phyloP scores from a whole-genome alignment of 305 asterid genomes.

The Ajuga reptans region DNA sequence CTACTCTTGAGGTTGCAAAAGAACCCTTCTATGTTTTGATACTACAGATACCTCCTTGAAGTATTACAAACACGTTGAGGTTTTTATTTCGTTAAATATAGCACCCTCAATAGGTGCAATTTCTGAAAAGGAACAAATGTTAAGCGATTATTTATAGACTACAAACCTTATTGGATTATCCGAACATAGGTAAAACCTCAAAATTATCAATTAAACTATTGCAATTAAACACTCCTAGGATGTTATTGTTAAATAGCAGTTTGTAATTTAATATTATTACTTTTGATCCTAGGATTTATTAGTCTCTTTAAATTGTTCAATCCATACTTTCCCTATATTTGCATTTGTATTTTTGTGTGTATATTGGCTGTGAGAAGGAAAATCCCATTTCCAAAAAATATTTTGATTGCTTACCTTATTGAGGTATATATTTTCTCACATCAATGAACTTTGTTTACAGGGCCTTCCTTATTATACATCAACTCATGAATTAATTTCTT shows the following conservation, averaged over 20 bases:
- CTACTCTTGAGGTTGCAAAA: not conserved
- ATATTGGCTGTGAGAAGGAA: not conserved
- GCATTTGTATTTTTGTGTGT: not conserved
- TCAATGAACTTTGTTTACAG: too few relatives aligned
- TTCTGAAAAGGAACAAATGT: too few relatives aligned
- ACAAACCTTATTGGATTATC: not conserved
- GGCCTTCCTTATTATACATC: too few relatives aligned
- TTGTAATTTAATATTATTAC: not conserved
- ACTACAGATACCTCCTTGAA: not conserved
- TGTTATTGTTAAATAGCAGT: not conserved
- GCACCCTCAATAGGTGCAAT: not conserved
- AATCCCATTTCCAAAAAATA: not conserved
- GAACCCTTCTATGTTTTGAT: not conserved
- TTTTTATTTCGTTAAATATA: too few relatives aligned
- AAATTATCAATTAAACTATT: too few relatives aligned
- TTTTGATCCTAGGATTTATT: not conserved
- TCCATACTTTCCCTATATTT: not conserved
- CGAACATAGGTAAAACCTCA: too few relatives aligned
- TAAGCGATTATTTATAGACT: too few relatives aligned
- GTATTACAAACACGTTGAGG: not conserved
- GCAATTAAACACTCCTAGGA: too few relatives aligned
- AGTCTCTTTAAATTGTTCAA: not conserved
- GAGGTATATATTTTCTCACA: too few relatives aligned
- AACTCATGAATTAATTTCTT: too few relatives aligned
- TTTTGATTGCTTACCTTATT: too few relatives aligned